phyloP scores from a whole-genome alignment of 192 early-diverging fungal species.

The Geranomyces variabilis region DNA sequence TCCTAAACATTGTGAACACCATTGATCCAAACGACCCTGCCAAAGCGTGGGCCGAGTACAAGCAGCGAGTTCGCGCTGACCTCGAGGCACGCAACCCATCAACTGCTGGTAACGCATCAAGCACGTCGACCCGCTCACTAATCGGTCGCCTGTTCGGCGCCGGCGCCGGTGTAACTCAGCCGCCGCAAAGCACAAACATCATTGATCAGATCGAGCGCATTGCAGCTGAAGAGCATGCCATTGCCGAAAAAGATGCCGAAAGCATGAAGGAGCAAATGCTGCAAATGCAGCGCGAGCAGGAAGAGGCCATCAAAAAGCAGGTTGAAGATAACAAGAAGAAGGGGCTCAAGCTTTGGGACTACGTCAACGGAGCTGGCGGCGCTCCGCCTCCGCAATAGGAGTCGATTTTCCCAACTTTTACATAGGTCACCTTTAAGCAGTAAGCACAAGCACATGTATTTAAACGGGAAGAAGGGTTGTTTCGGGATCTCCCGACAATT shows the following conservation, averaged over 20 bases:
- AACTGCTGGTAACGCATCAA: not conserved
- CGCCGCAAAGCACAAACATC: constrained; percentile 56
- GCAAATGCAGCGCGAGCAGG: constrained; percentile 64
- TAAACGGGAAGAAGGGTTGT: too few species aligned
- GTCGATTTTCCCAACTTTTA: not conserved
- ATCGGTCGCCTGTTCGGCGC: constrained; percentile 35
- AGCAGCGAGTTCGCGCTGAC: constrained; percentile 40
- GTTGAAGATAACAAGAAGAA: constrained; percentile 90
- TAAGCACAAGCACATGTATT: too few species aligned
- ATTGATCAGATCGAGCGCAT: constrained; percentile 70
- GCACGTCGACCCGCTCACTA: constrained; percentile 1
- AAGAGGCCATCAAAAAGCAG: constrained; percentile 68
- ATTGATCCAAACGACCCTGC: constrained; percentile 41
- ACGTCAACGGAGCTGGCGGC: constrained; percentile 30
- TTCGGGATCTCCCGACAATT: too few species aligned
- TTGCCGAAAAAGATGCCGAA: constrained; percentile 68
- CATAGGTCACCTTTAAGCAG: too few species aligned
- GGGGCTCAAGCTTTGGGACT: constrained; percentile 75
- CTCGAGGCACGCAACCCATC: constrained; percentile 30
- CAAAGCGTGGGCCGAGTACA: constrained; percentile 48
- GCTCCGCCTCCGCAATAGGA: constrained; percentile 7
- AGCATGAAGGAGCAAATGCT: constrained; percentile 69
- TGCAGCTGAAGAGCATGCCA: constrained; percentile 65
- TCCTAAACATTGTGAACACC: constrained; percentile 41
- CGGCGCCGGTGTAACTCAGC: constrained; percentile 40